These are phyloP conservation scores for Fomitopsis palustris DNA, from an alignment of 1,284 basidiomycete species.

Conservation along the genomic window DNA sequence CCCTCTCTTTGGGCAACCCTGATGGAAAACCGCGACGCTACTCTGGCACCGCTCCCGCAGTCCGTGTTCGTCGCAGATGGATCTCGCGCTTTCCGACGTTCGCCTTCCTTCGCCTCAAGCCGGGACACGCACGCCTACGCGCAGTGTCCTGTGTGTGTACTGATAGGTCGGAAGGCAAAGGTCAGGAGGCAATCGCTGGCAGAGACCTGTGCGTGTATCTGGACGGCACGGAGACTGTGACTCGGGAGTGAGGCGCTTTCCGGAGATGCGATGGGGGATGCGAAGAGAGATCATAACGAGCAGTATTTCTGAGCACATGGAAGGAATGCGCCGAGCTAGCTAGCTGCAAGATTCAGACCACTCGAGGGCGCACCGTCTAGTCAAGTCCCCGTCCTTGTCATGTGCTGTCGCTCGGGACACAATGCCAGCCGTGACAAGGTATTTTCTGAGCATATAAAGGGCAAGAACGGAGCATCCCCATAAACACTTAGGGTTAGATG, in stretches of 20 bases:
- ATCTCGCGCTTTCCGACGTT: slow-evolving; percentile 43
- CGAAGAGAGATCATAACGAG: slow-evolving; percentile 33
- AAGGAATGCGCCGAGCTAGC: slow-evolving; percentile 8
- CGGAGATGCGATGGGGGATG: slow-evolving; percentile 41
- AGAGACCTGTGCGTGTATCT: slow-evolving; percentile 36
- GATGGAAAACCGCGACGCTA: slow-evolving; percentile 39
- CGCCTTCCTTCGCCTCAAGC: slow-evolving; percentile 32
- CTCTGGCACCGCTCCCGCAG: slow-evolving; percentile 38
- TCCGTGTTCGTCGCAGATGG: slow-evolving; percentile 10
- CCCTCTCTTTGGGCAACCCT: slow-evolving; percentile 18
- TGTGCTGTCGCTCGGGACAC: slow-evolving; percentile 27
- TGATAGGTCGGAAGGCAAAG: slow-evolving; percentile 20
- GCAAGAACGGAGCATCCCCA: slow-evolving; percentile 27
- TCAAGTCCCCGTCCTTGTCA: neutral
- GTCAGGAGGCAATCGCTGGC: slow-evolving; percentile 44
- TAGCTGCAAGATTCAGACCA: slow-evolving; percentile 17
- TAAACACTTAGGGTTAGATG: slow-evolving; percentile 49
- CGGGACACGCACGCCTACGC: neutral
- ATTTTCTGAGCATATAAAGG: slow-evolving; percentile 27
- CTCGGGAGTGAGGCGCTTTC: slow-evolving; percentile 33
- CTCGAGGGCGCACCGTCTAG: neutral
- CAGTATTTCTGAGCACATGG: slow-evolving; percentile 15
- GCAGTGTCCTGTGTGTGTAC: slow-evolving; percentile 29
- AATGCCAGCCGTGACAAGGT: slow-evolving; percentile 9
- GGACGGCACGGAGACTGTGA: slow-evolving; percentile 11